Percentiles rank a stretch among this genome's conserved stretches.
Evolutionary conservation across 176 grass and related monocot genomes (phyloP).

Genomic region (Thalia dealbata): DNA sequence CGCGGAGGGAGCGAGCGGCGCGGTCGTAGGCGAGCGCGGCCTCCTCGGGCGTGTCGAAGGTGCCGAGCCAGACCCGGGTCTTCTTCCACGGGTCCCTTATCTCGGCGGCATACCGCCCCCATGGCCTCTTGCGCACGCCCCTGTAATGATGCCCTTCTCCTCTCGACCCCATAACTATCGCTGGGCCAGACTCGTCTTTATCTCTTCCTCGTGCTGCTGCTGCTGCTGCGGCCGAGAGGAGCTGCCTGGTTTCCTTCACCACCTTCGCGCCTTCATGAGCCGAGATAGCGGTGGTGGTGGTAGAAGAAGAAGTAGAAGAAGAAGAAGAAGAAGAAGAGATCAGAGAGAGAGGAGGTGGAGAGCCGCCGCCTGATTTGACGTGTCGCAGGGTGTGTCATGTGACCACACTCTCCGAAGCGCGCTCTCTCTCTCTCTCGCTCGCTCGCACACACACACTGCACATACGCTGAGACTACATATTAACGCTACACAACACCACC

Average conservation of each 20-base stretch:
- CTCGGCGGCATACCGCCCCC: conserved; percentile 93
- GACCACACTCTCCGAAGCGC: not conserved
- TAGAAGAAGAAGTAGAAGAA: not conserved
- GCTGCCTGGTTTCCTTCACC: too few relatives aligned
- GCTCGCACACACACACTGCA: too few relatives aligned
- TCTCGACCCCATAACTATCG: not conserved
- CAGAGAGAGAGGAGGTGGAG: conserved; percentile 10
- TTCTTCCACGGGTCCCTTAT: conserved; percentile 93
- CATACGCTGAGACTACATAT: too few relatives aligned
- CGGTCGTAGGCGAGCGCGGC: conserved; percentile 91
- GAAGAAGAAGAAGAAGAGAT: conserved; percentile 8
- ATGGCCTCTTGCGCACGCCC: conserved; percentile 82
- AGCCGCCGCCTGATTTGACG: conserved; percentile 88
- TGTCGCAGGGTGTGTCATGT: conserved; percentile 32
- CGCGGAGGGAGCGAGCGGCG: conserved; percentile 66
- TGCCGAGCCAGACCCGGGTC: conserved; percentile 90
- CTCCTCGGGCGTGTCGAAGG: conserved; percentile 83
- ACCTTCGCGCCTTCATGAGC: too few relatives aligned
- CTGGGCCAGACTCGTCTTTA: too few relatives aligned
- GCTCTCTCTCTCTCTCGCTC: too few relatives aligned
- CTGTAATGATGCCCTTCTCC: conserved; percentile 39
- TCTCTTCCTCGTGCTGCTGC: too few relatives aligned
- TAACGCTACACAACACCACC: too few relatives aligned
- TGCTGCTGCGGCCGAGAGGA: too few relatives aligned
- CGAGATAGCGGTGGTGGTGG: too few relatives aligned